These are phyloP conservation scores for Boletus sp. DNA, from an alignment of 768 basidiomycete genomes.

Conservation along the genomic window DNA sequence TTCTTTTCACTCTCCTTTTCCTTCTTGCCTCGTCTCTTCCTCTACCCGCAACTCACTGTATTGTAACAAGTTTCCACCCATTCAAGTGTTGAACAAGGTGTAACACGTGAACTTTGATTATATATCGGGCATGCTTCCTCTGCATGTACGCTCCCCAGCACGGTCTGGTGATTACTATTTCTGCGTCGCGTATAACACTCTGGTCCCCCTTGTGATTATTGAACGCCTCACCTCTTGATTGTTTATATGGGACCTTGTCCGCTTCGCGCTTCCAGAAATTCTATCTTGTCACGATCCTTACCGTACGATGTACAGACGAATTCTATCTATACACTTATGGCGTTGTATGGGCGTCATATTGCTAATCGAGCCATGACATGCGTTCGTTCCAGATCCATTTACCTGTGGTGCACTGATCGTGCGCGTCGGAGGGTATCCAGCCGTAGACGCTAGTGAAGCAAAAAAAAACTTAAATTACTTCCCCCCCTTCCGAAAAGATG, in stretches of 20 bases:
- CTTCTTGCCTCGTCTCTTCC: conserved; percentile 21
- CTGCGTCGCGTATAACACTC: conserved; percentile 12
- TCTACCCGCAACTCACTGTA: conserved; percentile 66
- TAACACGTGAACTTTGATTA: conserved; percentile 47
- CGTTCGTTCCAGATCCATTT: conserved; percentile 46
- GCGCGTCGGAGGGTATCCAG: conserved; percentile 4
- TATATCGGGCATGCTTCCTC: conserved; percentile 26
- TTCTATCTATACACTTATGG: conserved; percentile 23
- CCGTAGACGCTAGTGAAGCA: conserved; percentile 17
- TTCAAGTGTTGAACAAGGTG: conserved; percentile 59
- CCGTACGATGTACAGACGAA: conserved; percentile 27
- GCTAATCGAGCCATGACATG: conserved; percentile 49
- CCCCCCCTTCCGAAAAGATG: neutral
- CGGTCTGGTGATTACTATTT: conserved; percentile 14
- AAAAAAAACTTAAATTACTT: neutral
- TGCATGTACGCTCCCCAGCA: conserved; percentile 13
- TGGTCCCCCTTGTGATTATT: conserved; percentile 7
- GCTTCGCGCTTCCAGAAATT: conserved; percentile 8
- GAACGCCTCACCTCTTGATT: conserved; percentile 10
- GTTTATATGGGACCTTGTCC: conserved; percentile 17
- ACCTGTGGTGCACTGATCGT: conserved; percentile 24
- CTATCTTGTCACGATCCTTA: conserved; percentile 29
- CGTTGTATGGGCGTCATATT: conserved; percentile 21
- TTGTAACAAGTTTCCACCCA: conserved; percentile 63
- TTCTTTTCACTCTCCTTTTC: conserved; percentile 3